These are phyloP conservation scores for Bauhinia variegata DNA, from an alignment of 306 rosid genomes.

Conservation along the genomic window DNA sequence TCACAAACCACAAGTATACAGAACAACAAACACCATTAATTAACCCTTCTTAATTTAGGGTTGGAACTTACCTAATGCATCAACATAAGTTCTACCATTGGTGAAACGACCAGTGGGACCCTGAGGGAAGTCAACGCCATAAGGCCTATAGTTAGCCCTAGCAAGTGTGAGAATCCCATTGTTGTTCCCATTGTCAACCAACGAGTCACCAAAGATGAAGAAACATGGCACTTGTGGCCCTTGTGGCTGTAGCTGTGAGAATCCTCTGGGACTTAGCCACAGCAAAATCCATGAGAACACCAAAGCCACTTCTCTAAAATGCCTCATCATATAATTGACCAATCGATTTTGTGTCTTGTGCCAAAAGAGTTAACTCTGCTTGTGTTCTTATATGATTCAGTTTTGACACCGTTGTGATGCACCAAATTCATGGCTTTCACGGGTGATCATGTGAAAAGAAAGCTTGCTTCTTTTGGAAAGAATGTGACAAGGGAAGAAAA, in stretches of 20 bases:
- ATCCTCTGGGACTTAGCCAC: conserved; percentile 45
- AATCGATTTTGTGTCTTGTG: not conserved
- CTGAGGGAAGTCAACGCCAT: conserved; percentile 79
- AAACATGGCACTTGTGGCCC: conserved; percentile 76
- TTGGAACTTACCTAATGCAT: conserved; percentile 63
- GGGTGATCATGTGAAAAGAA: conserved; percentile 24
- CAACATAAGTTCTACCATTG: conserved; percentile 87
- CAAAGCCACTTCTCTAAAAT: conserved; percentile 28
- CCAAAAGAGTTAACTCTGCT: not conserved
- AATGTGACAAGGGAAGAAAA: conserved; percentile 12
- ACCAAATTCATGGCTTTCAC: conserved; percentile 41
- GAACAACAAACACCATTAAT: too few relatives aligned
- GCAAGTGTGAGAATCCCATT: conserved; percentile 67
- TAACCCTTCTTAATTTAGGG: too few relatives aligned
- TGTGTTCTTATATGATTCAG: conserved; percentile 28
- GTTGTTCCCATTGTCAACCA: conserved; percentile 96
- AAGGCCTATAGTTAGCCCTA: conserved; percentile 90
- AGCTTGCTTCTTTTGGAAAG: not conserved
- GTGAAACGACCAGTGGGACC: conserved; percentile 94
- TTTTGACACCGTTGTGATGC: not conserved
- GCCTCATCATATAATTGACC: conserved; percentile 33
- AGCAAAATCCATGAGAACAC: conserved; percentile 37
- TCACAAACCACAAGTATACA: too few relatives aligned
- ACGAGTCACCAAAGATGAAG: conserved; percentile 91
- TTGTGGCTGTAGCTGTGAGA: conserved; percentile 49